phyloP scores from a whole-genome alignment of 2,329 filamentous ascomycete species.

The Botrytis byssoidea region DNA sequence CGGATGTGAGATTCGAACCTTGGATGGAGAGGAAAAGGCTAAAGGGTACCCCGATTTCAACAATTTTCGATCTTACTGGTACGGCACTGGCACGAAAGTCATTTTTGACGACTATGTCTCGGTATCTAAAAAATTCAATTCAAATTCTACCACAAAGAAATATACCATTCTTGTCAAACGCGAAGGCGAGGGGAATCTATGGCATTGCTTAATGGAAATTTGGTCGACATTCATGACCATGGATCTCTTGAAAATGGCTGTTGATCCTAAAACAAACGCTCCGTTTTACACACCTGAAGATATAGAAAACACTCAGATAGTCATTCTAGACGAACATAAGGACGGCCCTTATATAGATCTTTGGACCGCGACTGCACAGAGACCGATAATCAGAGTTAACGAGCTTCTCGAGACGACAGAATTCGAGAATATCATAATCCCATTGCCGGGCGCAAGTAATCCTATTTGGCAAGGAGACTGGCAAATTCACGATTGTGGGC shows the following conservation, averaged over 20 bases:
- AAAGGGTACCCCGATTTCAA: background rate
- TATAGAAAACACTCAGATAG: slow-evolving; percentile 16
- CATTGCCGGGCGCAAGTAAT: slow-evolving; percentile 35
- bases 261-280: background rate
- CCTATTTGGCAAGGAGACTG: slow-evolving; percentile 39
- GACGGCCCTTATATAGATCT: slow-evolving; percentile 14
- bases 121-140: background rate
- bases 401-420: background rate
- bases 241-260: slow-evolving; percentile 35
- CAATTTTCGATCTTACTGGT: background rate
- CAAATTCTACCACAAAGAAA: background rate
- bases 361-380: slow-evolving; percentile 12
- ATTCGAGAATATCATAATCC: slow-evolving; percentile 31
- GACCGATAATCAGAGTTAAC: background rate
- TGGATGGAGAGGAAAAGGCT: background rate
- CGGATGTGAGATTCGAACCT: background rate
- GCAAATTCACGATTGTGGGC: slow-evolving; percentile 30
- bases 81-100: background rate
- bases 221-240: slow-evolving; percentile 35
- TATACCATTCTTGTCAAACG: slow-evolving; percentile 36
- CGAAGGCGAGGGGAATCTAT: slow-evolving; percentile 34
- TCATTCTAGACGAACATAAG: slow-evolving; percentile 13
- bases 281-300: background rate
- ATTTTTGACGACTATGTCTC: background rate
- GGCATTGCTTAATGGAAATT: slow-evolving; percentile 38